Conservation (phyloP, 495 filamentous ascomycete genomes). For the Tuber brumale region DNA sequence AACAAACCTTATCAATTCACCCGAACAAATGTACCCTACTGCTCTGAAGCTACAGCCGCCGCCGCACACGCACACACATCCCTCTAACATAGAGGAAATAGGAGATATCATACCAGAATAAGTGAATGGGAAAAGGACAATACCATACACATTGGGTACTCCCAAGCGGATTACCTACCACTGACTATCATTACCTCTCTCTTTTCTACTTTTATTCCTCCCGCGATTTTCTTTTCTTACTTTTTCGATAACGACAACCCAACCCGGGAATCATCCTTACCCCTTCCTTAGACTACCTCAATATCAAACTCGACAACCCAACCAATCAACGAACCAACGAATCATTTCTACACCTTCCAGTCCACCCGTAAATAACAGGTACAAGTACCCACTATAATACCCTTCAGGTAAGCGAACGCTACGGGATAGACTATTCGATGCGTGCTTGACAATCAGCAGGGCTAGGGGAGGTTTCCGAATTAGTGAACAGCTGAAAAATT, state of each 20-base stretch:
- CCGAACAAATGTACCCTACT: neutral
- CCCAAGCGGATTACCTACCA: neutral
- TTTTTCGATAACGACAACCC: neutral
- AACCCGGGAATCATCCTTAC: neutral
- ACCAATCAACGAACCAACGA: neutral
- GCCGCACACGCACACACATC: neutral
- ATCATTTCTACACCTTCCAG: neutral
- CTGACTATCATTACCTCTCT: neutral
- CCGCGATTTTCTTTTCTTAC: no score
- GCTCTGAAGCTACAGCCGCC: neutral
- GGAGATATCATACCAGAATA: neutral
- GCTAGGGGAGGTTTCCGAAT: neutral
- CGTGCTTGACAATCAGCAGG: neutral
- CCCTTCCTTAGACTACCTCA: neutral
- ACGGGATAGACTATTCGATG: no score
- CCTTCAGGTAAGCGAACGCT: neutral
- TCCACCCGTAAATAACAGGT: neutral
- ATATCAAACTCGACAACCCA: neutral
- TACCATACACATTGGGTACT: neutral
- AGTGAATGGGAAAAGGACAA: neutral
- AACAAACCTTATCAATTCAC: conserved; percentile 1
- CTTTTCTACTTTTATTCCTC: neutral
- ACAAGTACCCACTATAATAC: neutral
- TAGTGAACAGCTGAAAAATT: neutral
- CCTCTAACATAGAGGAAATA: neutral